Percentiles rank a stretch among this genome's conserved stretches.
Evolutionary conservation across 768 basidiomycete genomes (phyloP).

Genomic region (Xanthoconium stramineum): DNA sequence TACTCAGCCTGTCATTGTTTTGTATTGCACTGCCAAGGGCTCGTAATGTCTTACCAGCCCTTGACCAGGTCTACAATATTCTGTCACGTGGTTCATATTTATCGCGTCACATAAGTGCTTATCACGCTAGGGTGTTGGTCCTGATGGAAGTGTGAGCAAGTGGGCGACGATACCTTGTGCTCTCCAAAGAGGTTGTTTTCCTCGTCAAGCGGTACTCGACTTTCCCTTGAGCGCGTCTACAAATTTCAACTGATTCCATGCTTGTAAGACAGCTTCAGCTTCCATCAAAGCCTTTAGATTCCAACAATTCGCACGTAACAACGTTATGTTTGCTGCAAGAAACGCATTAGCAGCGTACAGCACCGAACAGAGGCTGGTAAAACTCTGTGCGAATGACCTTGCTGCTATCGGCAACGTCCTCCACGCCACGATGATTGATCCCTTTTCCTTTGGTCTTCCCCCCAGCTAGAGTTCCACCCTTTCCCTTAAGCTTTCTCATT

Average conservation of each 20-base stretch:
- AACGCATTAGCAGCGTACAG: conserved; percentile 11
- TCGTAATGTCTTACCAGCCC: too few species aligned
- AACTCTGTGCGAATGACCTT: conserved; percentile 92
- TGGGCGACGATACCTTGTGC: conserved; percentile 65
- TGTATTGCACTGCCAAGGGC: too few species aligned
- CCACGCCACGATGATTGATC: conserved; percentile 75
- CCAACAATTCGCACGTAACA: conserved; percentile 76
- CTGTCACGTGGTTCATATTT: too few species aligned
- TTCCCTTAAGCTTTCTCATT: conserved; percentile 97
- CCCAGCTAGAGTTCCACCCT: conserved; percentile 86
- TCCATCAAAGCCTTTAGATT: conserved; percentile 59
- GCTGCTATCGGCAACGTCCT: conserved; percentile 74
- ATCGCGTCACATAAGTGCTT: too few species aligned
- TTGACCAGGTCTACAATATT: too few species aligned
- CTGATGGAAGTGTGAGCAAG: background rate
- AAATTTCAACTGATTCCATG: conserved; percentile 74
- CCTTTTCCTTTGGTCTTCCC: conserved; percentile 96
- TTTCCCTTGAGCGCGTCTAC: conserved; percentile 86
- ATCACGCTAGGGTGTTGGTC: too few species aligned
- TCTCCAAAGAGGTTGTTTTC: conserved; percentile 80
- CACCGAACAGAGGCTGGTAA: conserved; percentile 30
- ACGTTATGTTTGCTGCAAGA: conserved; percentile 69
- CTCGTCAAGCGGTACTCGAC: conserved; percentile 67
- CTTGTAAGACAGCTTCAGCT: conserved; percentile 63
- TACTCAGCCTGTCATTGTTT: too few species aligned